A percentile compares a stretch with the other conserved stretches of the same genome.
Evolutionary conservation across 176 grass and related monocot species (phyloP).

Genomic region (sorghum (Sorghum bicolor)): Sorghum_bicolor_NCBIv3 NC_012872.2:73662501-73663000

Average conservation of each 20-base stretch:
- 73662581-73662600: too few relatives aligned
- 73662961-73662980: conserved; percentile 13
- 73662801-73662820: not conserved
- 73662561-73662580: too few relatives aligned
- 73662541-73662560: too few relatives aligned
- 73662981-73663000: conserved; percentile 23
- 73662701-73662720: conserved; percentile 66
- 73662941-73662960: conserved; percentile 1
- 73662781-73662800: conserved; percentile 10
- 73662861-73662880: not conserved
- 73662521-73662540: not conserved
- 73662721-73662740: conserved; percentile 82
- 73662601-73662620: not conserved
- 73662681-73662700: conserved; percentile 38
- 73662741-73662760: conserved; percentile 86
- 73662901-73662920: conserved; percentile 22
- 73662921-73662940: not conserved
- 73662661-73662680: not conserved
- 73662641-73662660: not conserved
- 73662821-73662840: conserved; percentile 15
- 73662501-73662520: not conserved
- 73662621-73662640: not conserved
- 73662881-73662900: conserved; percentile 1
- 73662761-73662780: conserved; percentile 59
- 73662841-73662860: conserved; percentile 41